Evolutionary conservation across 768 basidiomycete species (phyloP), one percentile per base, ranked within the genome.

Genomic region (Amanita subjunquillea): DNA sequence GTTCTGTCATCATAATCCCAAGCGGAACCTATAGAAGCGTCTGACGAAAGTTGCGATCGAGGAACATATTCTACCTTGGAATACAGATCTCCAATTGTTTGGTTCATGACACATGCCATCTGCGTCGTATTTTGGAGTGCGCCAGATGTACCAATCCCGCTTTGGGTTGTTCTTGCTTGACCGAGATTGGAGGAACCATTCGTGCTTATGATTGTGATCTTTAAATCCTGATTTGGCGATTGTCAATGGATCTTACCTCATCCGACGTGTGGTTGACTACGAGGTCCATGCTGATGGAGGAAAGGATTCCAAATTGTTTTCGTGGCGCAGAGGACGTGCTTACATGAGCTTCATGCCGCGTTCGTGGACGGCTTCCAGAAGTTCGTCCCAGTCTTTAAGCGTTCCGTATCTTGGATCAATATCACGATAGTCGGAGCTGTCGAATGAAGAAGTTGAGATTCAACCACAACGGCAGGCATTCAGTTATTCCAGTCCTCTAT

Each of bases 121-220:
- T 12, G 67, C 67, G 54, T 79, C 77, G 56, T 67, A 72, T 56
- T 67, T 73, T 2, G 82, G 77, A 3, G 81, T 78, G 13, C 78
- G 74, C 86, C 87, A 88, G 55, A 83, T 73, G 64, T 87, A 90
- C 83, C 84, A 87, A 60, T 87, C 77, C 12, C 85, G 75, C 63
- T 83, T 86, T 0, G 80, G 74, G 59, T 76, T 71, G 6, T 51
- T 27, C 69, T 78, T 61, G 66, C 72, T 62, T 57, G 76, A 68
- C 29, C 67, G 68, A 23, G 83, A 82, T 58, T 78, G 70, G 30
- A 72, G 55, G 67, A 87, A 90, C 87, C 87, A 89, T 9, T 70
- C 72, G 58, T 87, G 87, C 82, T 87, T 56, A 29, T 32, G 37
- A 51, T 22, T 10, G 27, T 17, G n/a, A n/a, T 20, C 23, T 40